Base-by-base conservation (phyloP, 129 eudicot genomes). In the Helichrysum umbraculigerum region DNA sequence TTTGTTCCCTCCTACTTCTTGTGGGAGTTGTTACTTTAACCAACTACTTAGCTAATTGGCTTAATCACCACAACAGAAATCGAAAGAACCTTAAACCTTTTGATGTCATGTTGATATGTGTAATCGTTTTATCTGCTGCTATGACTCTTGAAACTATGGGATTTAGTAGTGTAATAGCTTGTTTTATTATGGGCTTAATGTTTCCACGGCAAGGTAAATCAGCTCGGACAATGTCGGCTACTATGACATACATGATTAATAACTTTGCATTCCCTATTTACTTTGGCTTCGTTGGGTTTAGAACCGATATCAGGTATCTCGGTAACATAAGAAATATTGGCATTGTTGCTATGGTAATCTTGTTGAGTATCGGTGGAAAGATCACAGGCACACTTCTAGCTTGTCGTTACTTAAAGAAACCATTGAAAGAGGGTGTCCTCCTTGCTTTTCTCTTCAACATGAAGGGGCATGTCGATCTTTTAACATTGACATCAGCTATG, bases 391-490 rank as follows among this genome's bases (percentile, higher is more conserved):
- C 96, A 16, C 85, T 93, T 17, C 83, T 77, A 25, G 96, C 95
- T 62, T 93, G 98, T 73, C 76, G 12, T 64, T 86, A 83, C 78
- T 77, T 88, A n/a, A 93, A 88, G 67, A 84, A 81, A 52, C 98
- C 98, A 1, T 17, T 85, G 47, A 93, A 88, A 32, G 91, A 93
- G 76, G 98, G 96, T 25, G 89, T 88, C 37, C 88, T 90, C 29
- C 87, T 90, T 76, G 82, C 97, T 72, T 90, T 90, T 79, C 70
- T 93, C 35, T 59, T 88, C 86, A 93, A 93, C 86, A 75, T 93
- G 88, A 93, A 93, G 83, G 96, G 98, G 42, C 96, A 93, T 73
- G 91, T 90, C 17, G 98, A 93, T 86, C 59, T 93, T 59, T 80
- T 88, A 34, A 75, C 93, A 30, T 74, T 93, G 17, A 84, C 90